Evolutionary conservation across 805 yeast genomes (phyloP).

Genomic region (Sugiyamaella marilandica): DNA sequence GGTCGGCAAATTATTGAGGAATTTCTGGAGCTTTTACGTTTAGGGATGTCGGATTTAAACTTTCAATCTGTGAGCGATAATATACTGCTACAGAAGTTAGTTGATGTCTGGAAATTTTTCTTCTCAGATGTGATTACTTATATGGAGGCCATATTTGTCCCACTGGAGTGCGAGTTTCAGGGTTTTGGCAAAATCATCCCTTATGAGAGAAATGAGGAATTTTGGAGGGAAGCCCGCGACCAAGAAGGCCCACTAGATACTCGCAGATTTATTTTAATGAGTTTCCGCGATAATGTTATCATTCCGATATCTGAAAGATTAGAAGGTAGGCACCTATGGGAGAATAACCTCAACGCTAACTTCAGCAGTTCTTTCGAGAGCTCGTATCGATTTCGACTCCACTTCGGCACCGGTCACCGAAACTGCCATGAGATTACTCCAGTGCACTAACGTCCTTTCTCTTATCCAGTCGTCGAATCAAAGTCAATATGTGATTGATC

Average conservation of each 20-base stretch:
- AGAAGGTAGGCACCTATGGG: slow-evolving; percentile 6
- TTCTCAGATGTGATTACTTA: slow-evolving; percentile 52
- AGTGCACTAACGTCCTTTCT: slow-evolving; percentile 57
- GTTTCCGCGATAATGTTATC: slow-evolving; percentile 34
- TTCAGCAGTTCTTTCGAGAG: not conserved
- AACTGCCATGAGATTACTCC: slow-evolving; percentile 41
- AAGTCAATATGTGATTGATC: slow-evolving; percentile 56
- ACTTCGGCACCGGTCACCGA: slow-evolving; percentile 19
- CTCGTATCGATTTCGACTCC: slow-evolving; percentile 16
- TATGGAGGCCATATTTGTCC: slow-evolving; percentile 56
- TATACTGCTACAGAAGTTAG: slow-evolving; percentile 26
- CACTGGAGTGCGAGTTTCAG: slow-evolving; percentile 49
- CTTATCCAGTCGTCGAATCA: slow-evolving; percentile 51
- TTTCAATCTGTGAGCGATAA: slow-evolving; percentile 28
- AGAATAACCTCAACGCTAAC: not conserved
- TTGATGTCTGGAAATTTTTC: slow-evolving; percentile 54
- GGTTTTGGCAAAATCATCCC: slow-evolving; percentile 39
- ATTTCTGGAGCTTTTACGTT: slow-evolving; percentile 41
- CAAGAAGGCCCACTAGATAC: slow-evolving; percentile 23
- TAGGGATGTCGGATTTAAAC: slow-evolving; percentile 35
- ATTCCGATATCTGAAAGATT: slow-evolving; percentile 30
- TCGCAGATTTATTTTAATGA: slow-evolving; percentile 29
- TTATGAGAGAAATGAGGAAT: slow-evolving; percentile 35
- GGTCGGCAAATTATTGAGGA: slow-evolving; percentile 40
- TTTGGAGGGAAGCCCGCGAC: slow-evolving; percentile 31